Conservation (phyloP, 768 basidiomycete genomes). For the Termitomyces sp. region DNA sequence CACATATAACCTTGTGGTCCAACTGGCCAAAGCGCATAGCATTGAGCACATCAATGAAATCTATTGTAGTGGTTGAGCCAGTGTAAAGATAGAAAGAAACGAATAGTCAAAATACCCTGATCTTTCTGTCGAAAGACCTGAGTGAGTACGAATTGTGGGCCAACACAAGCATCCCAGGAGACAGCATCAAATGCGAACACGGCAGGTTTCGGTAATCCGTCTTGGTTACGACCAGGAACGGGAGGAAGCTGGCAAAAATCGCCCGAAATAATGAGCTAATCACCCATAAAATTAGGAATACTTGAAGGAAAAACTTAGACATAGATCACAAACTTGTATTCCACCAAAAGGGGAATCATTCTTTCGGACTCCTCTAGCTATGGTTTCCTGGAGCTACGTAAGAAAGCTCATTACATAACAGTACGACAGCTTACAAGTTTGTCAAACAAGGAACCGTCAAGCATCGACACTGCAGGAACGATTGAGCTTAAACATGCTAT, state of each 20-base stretch:
- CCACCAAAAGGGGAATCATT: conserved; percentile 70
- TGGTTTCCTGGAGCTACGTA: conserved; percentile 39
- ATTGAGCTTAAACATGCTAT: not conserved
- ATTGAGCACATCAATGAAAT: conserved; percentile 83
- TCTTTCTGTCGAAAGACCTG: conserved; percentile 89
- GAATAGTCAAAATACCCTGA: conserved; percentile 37
- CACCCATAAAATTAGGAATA: not conserved
- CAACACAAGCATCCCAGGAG: conserved; percentile 65
- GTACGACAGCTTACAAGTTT: conserved; percentile 51
- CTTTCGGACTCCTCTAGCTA: conserved; percentile 55
- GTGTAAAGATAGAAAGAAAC: not conserved
- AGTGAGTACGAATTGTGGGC: conserved; percentile 47
- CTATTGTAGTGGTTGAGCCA: conserved; percentile 19
- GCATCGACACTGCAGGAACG: conserved; percentile 70
- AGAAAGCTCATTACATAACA: not conserved
- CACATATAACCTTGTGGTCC: conserved; percentile 30
- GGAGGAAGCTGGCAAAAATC: conserved; percentile 93
- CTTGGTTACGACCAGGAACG: conserved; percentile 47
- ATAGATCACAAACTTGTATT: conserved; percentile 54
- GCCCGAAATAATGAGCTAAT: conserved; percentile 74
- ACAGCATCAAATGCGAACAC: conserved; percentile 78
- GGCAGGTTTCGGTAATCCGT: conserved; percentile 42
- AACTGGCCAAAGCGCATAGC: conserved; percentile 77
- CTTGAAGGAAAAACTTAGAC: not conserved
- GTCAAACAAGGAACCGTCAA: conserved; percentile 76